A percentile compares a stretch with the other conserved stretches of the same genome.
Evolutionary conservation across 2,329 filamentous ascomycete genomes (phyloP).

Genomic region (Fusarium sp.): DNA sequence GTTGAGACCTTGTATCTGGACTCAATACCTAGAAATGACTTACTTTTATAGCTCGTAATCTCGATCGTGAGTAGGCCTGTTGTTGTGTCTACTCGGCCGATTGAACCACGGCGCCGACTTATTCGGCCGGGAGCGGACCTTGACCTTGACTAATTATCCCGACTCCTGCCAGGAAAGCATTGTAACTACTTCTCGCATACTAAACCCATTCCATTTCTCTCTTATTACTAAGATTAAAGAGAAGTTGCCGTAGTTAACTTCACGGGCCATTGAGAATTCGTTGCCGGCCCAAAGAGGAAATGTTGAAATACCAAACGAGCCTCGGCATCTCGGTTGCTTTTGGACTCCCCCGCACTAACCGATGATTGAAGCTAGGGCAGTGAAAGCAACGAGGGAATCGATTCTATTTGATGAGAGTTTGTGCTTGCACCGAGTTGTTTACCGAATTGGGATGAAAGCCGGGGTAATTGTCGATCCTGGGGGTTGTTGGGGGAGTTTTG

Average conservation of each 20-base stretch:
- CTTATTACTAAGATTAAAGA: neutral
- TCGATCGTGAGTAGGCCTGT: neutral
- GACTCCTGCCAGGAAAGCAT: neutral
- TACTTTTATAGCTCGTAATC: constrained; percentile 22
- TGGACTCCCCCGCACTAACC: constrained; percentile 34
- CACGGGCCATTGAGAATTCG: constrained; percentile 13
- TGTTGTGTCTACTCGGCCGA: constrained; percentile 40
- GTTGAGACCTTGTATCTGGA: neutral
- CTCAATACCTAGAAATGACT: neutral
- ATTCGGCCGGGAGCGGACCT: constrained; percentile 32
- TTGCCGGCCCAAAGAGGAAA: constrained; percentile 10
- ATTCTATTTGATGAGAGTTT: constrained; percentile 19
- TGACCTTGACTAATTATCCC: neutral
- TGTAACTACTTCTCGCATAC: neutral
- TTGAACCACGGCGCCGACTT: constrained; percentile 27
- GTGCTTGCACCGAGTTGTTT: constrained; percentile 25
- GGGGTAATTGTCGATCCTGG: constrained; percentile 22
- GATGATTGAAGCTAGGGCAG: constrained; percentile 28
- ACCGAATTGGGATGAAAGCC: constrained; percentile 18
- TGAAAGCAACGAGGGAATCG: neutral
- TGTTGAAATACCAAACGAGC: constrained; percentile 12
- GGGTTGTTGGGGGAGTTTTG: neutral
- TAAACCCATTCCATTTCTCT: neutral
- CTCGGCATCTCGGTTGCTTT: constrained; percentile 40
- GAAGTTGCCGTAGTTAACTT: neutral